Percentiles rank a stretch among this genome's conserved stretches.
These are phyloP conservation scores for Trifolium pratense DNA, from an alignment of 306 rosid species.

Conservation along the genomic window DNA sequence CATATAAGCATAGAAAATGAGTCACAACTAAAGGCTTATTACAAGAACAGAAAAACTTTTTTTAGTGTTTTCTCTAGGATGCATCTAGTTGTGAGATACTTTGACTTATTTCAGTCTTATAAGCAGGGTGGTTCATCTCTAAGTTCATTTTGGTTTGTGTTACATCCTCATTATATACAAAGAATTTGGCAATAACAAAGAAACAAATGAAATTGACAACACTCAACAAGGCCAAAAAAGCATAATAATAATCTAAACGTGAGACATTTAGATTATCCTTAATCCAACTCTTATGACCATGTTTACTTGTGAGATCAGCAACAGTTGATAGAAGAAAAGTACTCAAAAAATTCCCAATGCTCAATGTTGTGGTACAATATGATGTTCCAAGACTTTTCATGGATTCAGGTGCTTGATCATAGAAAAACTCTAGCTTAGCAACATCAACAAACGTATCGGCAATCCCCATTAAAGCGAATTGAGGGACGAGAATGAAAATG, in stretches of 20 bases:
- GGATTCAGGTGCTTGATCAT: constrained; percentile 17
- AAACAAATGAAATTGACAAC: background rate
- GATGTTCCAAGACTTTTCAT: constrained; percentile 9
- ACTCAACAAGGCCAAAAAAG: background rate
- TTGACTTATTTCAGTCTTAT: background rate
- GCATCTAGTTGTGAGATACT: background rate
- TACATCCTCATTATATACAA: constrained; percentile 11
- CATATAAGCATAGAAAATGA: background rate
- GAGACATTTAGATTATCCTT: constrained; percentile 6
- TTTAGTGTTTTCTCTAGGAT: constrained; percentile 4
- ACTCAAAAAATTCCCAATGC: constrained; percentile 2
- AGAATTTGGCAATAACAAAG: background rate
- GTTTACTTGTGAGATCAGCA: background rate
- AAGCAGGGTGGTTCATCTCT: background rate
- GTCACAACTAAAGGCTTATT: too few species aligned
- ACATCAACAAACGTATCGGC: background rate
- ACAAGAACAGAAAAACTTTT: background rate
- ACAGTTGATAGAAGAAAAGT: constrained; percentile 2
- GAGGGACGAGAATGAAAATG: constrained; percentile 61
- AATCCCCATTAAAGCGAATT: background rate
- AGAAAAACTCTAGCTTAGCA: constrained; percentile 5
- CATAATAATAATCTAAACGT: constrained; percentile 8
- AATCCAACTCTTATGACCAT: constrained; percentile 17
- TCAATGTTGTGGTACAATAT: background rate
- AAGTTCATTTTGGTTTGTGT: background rate